Evolutionary conservation across 345 rosid species (phyloP).

Genomic region (Carallia brachiata): DNA sequence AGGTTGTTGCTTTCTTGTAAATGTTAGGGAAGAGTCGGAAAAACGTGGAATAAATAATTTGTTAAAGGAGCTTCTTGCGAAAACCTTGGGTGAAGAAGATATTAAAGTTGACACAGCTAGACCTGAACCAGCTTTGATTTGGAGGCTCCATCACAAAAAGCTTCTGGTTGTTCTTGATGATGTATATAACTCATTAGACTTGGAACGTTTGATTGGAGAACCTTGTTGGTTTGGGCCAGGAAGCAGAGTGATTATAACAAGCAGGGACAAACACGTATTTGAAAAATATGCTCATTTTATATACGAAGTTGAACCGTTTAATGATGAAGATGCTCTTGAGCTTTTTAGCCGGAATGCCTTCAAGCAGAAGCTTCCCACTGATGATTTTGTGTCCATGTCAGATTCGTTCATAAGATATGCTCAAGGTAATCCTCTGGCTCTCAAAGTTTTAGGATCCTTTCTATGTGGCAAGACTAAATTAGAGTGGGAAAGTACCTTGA

Average conservation of each 20-base stretch:
- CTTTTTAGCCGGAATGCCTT: neutral
- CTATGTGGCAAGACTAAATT: neutral
- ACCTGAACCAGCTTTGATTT: too few species aligned
- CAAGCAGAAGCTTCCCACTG: neutral
- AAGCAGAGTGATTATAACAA: neutral
- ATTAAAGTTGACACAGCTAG: too few species aligned
- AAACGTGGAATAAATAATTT: neutral
- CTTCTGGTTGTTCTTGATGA: neutral
- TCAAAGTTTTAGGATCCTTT: slow-evolving; percentile 10
- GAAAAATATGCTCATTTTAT: neutral
- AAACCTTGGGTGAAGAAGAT: too few species aligned
- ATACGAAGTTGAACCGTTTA: neutral
- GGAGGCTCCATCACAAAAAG: neutral
- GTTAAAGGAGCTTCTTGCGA: neutral
- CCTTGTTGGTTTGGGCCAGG: neutral
- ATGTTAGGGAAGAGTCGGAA: neutral
- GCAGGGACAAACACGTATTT: neutral
- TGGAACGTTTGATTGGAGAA: neutral
- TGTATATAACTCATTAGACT: neutral
- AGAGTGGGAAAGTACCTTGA: slow-evolving; percentile 4
- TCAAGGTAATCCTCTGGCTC: slow-evolving; percentile 10
- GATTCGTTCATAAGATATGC: neutral
- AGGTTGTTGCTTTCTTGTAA: neutral
- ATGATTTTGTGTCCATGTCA: neutral
- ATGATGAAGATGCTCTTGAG: neutral